A percentile compares a stretch with the other conserved stretches of the same genome.
Conservation (phyloP, 768 basidiomycete species). For the Neoboletus subvelutipes region DNA sequence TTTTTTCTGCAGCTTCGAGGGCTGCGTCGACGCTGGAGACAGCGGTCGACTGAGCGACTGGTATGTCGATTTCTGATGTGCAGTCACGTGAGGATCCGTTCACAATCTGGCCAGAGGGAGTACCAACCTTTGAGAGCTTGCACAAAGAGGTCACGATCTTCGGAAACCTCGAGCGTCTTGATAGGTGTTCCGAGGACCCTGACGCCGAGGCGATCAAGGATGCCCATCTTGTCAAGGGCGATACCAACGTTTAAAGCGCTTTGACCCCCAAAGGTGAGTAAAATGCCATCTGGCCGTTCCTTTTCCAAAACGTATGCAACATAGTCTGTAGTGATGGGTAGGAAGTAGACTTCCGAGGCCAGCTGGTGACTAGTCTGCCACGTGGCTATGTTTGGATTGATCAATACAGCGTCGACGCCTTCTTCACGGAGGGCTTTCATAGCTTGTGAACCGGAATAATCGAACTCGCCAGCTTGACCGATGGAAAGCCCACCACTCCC, state of each 20-base stretch:
- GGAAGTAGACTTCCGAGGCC: conserved; percentile 95
- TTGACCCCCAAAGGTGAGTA: conserved; percentile 98
- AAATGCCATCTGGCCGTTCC: conserved; percentile 94
- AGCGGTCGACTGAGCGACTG: conserved; percentile 92
- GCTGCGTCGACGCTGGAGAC: conserved; percentile 96
- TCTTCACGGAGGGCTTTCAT: conserved; percentile 97
- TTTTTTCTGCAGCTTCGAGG: conserved; percentile 83
- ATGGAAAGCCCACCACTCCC: conserved; percentile 96
- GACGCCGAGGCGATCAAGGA: conserved; percentile 89
- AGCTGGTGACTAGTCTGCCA: conserved; percentile 99
- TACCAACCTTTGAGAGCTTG: conserved; percentile 88
- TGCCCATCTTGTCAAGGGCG: conserved; percentile 93
- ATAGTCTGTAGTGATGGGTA: conserved; percentile 95
- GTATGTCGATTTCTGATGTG: conserved; percentile 89
- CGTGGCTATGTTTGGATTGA: conserved; percentile 99
- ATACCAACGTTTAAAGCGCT: conserved; percentile 98
- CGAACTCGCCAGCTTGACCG: conserved; percentile 99
- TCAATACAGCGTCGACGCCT: conserved; percentile 89
- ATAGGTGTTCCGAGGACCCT: conserved; percentile 95
- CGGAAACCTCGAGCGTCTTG: conserved; percentile 91
- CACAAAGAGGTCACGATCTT: conserved; percentile 94
- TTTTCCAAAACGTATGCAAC: conserved; percentile 99
- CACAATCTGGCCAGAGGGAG: background rate
- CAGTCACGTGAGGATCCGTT: conserved; percentile 6
- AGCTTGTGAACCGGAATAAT: conserved; percentile 98